Conservation (phyloP, 768 basidiomycete species). For the Wakefieldia striispora region DNA sequence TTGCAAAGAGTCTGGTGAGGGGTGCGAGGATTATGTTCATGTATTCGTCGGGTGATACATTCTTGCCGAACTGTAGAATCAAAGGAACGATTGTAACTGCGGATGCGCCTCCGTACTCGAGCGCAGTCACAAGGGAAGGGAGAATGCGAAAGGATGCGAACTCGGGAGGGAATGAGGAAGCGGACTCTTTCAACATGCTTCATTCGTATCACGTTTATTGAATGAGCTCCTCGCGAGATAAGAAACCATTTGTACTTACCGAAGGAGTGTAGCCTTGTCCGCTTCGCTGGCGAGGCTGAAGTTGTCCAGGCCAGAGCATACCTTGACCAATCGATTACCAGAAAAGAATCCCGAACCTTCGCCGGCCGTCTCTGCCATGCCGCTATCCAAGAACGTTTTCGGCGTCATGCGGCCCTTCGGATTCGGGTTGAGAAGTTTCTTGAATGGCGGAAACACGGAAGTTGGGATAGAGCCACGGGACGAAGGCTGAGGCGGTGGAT, state of each 20-base stretch:
- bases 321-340: constrained; percentile 76
- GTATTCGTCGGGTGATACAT: constrained; percentile 71
- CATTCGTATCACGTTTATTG: too few species aligned
- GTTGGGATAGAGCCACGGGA: constrained; percentile 76
- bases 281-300: constrained; percentile 79
- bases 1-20: constrained; percentile 79
- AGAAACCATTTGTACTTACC: constrained; percentile 38
- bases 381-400: constrained; percentile 74
- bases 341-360: constrained; percentile 69
- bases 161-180: constrained; percentile 72
- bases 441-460: constrained; percentile 75
- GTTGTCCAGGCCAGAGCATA: constrained; percentile 82
- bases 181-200: constrained; percentile 73
- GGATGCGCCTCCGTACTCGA: constrained; percentile 76
- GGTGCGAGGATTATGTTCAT: constrained; percentile 66
- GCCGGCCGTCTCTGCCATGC: constrained; percentile 63
- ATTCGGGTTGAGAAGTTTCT: constrained; percentile 87
- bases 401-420: constrained; percentile 75
- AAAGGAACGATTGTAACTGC: constrained; percentile 80
- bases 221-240: too few species aligned
- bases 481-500: constrained; percentile 73
- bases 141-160: constrained; percentile 85
- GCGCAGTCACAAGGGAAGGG: constrained; percentile 75
- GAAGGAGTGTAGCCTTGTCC: constrained; percentile 72
- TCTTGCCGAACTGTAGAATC: constrained; percentile 75